Evolutionary conservation across 2,329 filamentous ascomycete species (phyloP).

Genomic region (Paraphaeosphaeria minitans): DNA sequence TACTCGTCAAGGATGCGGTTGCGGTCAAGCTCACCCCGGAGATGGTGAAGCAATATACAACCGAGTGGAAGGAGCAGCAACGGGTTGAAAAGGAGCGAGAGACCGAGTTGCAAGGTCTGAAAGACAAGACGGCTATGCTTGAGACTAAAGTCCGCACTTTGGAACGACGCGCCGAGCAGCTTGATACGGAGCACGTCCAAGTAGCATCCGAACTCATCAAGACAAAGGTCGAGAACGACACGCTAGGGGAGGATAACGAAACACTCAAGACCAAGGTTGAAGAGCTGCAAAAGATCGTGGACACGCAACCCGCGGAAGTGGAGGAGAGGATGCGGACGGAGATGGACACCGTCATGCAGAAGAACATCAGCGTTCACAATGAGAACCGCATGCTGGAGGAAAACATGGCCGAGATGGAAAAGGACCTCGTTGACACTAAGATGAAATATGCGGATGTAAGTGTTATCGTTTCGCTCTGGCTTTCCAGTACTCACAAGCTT

Average conservation of each 20-base stretch:
- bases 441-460: constrained; percentile 93
- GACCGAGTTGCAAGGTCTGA: constrained; percentile 75
- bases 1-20: constrained; percentile 91
- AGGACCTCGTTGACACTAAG: constrained; percentile 89
- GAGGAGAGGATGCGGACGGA: constrained; percentile 81
- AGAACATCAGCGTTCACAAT: constrained; percentile 91
- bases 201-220: constrained; percentile 90
- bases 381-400: constrained; percentile 89
- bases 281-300: constrained; percentile 84
- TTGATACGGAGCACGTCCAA: constrained; percentile 87
- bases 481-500: constrained; percentile 20
- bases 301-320: constrained; percentile 86
- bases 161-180: constrained; percentile 85
- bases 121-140: constrained; percentile 62
- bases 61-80: constrained; percentile 92
- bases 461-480: constrained; percentile 18
- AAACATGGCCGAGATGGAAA: constrained; percentile 88
- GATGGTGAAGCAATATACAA: constrained; percentile 76
- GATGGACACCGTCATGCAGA: constrained; percentile 88
- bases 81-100: constrained; percentile 82
- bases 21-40: constrained; percentile 84
- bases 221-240: constrained; percentile 91
- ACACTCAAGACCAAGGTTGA: constrained; percentile 81
- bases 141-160: constrained; percentile 79
- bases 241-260: constrained; percentile 87